Base-by-base conservation (phyloP, 345 rosid genomes). In the Ailanthus altissimus region DNA sequence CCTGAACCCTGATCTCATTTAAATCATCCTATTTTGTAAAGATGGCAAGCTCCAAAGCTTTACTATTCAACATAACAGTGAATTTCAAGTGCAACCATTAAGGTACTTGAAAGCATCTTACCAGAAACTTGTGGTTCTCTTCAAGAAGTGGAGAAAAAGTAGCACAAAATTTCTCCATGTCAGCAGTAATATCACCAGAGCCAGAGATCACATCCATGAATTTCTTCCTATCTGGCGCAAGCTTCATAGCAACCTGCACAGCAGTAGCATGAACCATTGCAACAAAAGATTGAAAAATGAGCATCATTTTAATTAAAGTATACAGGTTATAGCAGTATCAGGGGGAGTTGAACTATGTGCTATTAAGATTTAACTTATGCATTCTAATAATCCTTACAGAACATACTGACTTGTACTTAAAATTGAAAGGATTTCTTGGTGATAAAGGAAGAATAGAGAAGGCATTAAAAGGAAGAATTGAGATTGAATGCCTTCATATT, bases 141-240 rank as follows among this genome's bases (percentile, higher is more conserved):
- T 87, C 89, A 63, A 96, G 94, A 67, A 92, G 81, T n/a, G 91
- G 94, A 72, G 98, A 79, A 81, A 96, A 96, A 61, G 85, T 73
- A 14, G 85, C 18, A 82, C 98, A 96, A 83, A 96, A 93, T 75
- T 80, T 81, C 86, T 96, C 94, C 89, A 96, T 93, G 85, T 96
- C 98, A 43, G 88, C 88, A 73, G 78, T 79, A 46, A 91, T 69
- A 75, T 93, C 92, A 76, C 99, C 99, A 0, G 97, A 64, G 72
- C 99, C 94, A 57, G 90, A 70, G 64, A 93, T 81, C 20, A 93
- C 98, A 10, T 92, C 94, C 97, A 92, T 93, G 80, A 96, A 96
- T 87, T 92, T 96, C 85, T 92, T 90, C 90, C 98, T 92, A 56
- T 93, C 96, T 13, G 99, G 99, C 57, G 97, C 97, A 70, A 96